These are phyloP conservation scores for Diaporthe helianthi DNA, from an alignment of 2,329 filamentous ascomycete genomes.

Conservation along the genomic window DNA sequence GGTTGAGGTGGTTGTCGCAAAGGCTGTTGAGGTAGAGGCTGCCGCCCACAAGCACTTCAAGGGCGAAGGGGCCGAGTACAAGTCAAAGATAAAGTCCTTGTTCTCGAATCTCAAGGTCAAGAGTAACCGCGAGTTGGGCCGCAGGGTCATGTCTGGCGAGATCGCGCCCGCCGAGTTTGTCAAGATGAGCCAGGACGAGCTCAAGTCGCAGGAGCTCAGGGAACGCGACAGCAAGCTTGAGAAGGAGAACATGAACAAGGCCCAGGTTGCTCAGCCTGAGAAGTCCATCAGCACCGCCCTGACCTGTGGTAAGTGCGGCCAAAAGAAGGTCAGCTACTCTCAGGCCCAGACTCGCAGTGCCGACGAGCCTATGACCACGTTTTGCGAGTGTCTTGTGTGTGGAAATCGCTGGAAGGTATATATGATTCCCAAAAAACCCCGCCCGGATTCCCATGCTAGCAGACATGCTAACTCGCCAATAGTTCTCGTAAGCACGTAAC, in stretches of 20 bases:
- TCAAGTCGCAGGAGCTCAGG: constrained; percentile 85
- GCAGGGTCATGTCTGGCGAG: constrained; percentile 76
- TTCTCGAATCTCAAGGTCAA: constrained; percentile 96
- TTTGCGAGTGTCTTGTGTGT: constrained; percentile 75
- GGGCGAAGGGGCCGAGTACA: constrained; percentile 78
- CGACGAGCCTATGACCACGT: constrained; percentile 89
- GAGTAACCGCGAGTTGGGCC: constrained; percentile 79
- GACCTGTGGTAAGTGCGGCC: constrained; percentile 88
- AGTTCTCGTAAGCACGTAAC: constrained; percentile 41
- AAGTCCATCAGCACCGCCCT: constrained; percentile 89
- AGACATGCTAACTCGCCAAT: constrained; percentile 21
- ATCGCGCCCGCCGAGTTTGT: constrained; percentile 79
- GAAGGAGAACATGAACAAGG: constrained; percentile 95
- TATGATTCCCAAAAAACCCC: constrained; percentile 41
- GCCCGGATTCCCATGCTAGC: constrained; percentile 34
- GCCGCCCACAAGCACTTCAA: constrained; percentile 76
- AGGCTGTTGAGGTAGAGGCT: constrained; percentile 81
- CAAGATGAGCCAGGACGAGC: constrained; percentile 85
- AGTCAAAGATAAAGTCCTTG: constrained; percentile 86
- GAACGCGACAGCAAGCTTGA: constrained; percentile 78
- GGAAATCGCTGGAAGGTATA: constrained; percentile 76
- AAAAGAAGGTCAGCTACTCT: constrained; percentile 94
- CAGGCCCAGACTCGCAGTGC: constrained; percentile 95
- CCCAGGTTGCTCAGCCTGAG: constrained; percentile 91
- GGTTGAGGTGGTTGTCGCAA: constrained; percentile 73